phyloP scores from a whole-genome alignment of 2,329 filamentous ascomycete species.

The Cladosporium colombiae region DNA sequence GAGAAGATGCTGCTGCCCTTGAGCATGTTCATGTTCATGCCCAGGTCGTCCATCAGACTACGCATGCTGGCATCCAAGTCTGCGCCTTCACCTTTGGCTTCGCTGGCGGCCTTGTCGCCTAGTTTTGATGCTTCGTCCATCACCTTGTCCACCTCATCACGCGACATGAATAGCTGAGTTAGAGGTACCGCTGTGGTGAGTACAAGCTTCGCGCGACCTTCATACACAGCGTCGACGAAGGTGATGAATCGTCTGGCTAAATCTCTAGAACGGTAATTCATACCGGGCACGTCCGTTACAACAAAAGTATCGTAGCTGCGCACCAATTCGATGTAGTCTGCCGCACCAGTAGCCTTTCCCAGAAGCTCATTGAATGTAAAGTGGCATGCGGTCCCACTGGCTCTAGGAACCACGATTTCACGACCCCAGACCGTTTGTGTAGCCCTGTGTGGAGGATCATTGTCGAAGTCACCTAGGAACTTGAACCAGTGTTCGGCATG shows the following conservation, averaged over 20 bases:
- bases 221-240: constrained; percentile 95
- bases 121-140: constrained; percentile 40
- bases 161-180: constrained; percentile 69
- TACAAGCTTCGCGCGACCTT: constrained; percentile 88
- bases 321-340: constrained; percentile 91
- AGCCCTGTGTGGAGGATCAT: constrained; percentile 73
- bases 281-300: constrained; percentile 85
- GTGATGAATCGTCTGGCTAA: constrained; percentile 93
- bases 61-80: constrained; percentile 69
- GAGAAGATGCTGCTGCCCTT: constrained; percentile 86
- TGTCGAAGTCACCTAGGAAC: constrained; percentile 82
- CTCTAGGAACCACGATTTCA: constrained; percentile 81
- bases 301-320: constrained; percentile 90
- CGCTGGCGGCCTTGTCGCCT: constrained; percentile 29
- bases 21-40: constrained; percentile 78
- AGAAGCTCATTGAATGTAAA: constrained; percentile 95
- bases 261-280: constrained; percentile 85
- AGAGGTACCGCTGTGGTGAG: constrained; percentile 86
- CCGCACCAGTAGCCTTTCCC: constrained; percentile 81
- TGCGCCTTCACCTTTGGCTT: constrained; percentile 36
- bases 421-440: constrained; percentile 89
- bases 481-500: constrained; percentile 96
- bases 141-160: constrained; percentile 46
- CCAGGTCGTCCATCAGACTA: constrained; percentile 82
- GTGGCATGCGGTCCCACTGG: constrained; percentile 83